Conservation (phyloP, 345 rosid species). For the Lepidium didymum region DNA sequence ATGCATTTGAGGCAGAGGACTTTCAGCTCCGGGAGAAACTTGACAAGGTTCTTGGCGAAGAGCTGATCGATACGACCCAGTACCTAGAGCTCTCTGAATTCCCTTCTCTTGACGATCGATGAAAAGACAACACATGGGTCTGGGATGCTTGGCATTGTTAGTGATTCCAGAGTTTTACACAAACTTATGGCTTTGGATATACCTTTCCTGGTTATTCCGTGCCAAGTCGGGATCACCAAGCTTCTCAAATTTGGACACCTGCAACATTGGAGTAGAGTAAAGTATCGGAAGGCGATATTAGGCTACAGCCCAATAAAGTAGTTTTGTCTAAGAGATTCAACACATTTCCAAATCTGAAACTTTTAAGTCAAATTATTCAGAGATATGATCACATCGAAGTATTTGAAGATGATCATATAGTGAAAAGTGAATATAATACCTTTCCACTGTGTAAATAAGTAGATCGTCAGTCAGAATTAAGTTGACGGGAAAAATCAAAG, state of each 20-base stretch:
- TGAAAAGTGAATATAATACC: conserved; percentile 30
- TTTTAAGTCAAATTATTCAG: no score
- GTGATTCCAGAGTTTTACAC: conserved; percentile 57
- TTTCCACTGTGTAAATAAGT: conserved; percentile 55
- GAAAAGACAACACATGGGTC: conserved; percentile 37
- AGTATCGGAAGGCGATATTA: background rate
- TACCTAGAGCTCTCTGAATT: conserved; percentile 41
- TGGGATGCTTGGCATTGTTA: conserved; percentile 65
- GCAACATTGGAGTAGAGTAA: background rate
- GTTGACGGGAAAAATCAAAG: conserved; percentile 56
- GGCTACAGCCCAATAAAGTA: background rate
- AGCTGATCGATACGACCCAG: conserved; percentile 45
- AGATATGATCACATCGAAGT: background rate
- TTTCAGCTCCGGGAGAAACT: conserved; percentile 34
- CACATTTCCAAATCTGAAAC: no score
- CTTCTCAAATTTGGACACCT: conserved; percentile 56
- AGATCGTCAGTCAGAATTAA: conserved; percentile 50
- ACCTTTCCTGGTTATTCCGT: conserved; percentile 40
- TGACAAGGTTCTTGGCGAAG: conserved; percentile 30
- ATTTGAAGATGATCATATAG: background rate
- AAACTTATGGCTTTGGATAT: conserved; percentile 42
- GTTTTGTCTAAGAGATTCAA: no score
- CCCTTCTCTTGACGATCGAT: conserved; percentile 38
- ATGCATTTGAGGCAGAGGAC: conserved; percentile 61
- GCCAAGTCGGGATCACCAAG: conserved; percentile 73